A percentile compares a stretch with the other conserved stretches of the same genome.
These are phyloP conservation scores for Ogataea wickerhamii DNA, from an alignment of 805 yeast genomes.

Conservation along the genomic window DNA sequence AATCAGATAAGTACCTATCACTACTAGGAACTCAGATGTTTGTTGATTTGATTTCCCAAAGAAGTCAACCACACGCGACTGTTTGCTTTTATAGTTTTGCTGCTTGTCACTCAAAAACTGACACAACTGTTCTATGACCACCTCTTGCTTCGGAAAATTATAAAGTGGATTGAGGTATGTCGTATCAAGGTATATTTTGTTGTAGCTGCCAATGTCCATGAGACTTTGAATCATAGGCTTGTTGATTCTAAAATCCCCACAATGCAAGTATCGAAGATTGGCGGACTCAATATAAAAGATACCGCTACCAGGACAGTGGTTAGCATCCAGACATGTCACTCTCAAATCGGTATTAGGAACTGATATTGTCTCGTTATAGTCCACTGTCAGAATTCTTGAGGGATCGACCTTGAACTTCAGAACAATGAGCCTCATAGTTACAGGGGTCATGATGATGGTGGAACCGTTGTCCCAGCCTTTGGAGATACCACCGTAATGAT, in stretches of 20 bases:
- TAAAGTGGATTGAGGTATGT: conserved; percentile 78
- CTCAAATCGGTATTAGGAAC: conserved; percentile 41
- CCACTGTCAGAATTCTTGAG: conserved; percentile 37
- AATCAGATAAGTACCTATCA: conserved; percentile 86
- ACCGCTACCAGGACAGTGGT: conserved; percentile 96
- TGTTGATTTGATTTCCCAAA: conserved; percentile 16
- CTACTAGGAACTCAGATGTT: conserved; percentile 37
- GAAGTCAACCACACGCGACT: conserved; percentile 38
- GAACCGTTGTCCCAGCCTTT: conserved; percentile 70
- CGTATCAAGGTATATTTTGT: conserved; percentile 79
- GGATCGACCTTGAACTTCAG: conserved; percentile 53
- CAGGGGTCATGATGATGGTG: conserved; percentile 64
- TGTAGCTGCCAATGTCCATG: conserved; percentile 35
- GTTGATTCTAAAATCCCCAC: conserved; percentile 89
- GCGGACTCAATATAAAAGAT: conserved; percentile 65
- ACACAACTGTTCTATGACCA: conserved; percentile 60
- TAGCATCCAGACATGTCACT: conserved; percentile 74
- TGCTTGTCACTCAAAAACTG: conserved; percentile 39
- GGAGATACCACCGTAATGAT: conserved; percentile 85
- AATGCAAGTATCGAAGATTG: conserved; percentile 54
- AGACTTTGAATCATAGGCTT: conserved; percentile 42
- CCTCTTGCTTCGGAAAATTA: conserved; percentile 72
- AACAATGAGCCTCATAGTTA: conserved; percentile 58
- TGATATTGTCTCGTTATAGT: conserved; percentile 35
- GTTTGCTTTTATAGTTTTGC: conserved; percentile 22